Evolutionary conservation across 2,329 filamentous ascomycete genomes (phyloP).

Genomic region (Fusarium haematococcum): DNA sequence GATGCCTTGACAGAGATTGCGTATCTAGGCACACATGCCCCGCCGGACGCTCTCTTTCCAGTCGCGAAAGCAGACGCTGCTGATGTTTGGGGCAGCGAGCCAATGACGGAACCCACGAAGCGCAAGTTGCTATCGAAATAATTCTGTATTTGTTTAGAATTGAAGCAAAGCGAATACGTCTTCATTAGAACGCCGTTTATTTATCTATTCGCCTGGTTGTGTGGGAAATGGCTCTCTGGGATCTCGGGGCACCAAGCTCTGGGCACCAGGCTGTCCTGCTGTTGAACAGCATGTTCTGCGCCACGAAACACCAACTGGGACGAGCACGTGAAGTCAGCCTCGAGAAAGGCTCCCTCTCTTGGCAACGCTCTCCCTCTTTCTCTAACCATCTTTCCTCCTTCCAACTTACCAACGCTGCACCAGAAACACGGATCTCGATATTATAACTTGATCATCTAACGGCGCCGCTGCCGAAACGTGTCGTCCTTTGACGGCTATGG

Average conservation of each 20-base stretch:
- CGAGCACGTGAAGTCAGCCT: neutral
- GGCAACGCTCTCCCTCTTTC: neutral
- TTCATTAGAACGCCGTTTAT: neutral
- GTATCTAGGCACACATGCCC: neutral
- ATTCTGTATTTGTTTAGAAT: neutral
- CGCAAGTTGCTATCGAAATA: rapidly evolving
- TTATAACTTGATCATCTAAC: neutral
- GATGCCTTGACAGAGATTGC: neutral
- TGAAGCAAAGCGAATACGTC: neutral
- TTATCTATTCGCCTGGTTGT: too few species aligned
- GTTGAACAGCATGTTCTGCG: neutral
- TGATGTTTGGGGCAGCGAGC: neutral
- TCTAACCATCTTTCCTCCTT: neutral
- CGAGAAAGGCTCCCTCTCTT: neutral
- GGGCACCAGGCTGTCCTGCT: neutral
- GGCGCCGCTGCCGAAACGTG: neutral
- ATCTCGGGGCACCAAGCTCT: neutral
- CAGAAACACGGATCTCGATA: neutral
- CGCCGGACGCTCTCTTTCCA: too few species aligned
- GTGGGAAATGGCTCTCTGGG: too few species aligned
- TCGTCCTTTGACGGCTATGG: neutral
- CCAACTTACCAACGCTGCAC: neutral
- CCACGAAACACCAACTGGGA: neutral
- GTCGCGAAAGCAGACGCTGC: too few species aligned
- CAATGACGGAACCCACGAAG: neutral